phyloP scores from a whole-genome alignment of 2,329 filamentous ascomycete species.

The Proliferodiscus dingleyae region DNA sequence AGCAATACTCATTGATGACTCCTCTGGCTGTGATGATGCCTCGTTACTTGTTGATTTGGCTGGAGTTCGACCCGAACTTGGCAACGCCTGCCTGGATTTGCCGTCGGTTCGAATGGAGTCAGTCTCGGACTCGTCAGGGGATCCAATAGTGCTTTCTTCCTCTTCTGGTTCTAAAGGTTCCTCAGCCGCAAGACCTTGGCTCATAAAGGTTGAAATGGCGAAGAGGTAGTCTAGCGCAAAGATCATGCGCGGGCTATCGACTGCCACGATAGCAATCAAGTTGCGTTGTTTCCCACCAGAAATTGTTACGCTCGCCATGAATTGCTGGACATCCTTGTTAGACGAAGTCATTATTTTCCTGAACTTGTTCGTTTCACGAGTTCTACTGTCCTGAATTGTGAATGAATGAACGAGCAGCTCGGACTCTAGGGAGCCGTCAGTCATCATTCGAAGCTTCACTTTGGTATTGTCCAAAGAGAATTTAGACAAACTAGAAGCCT shows the following conservation, averaged over 20 bases:
- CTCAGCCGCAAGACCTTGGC: constrained; percentile 63
- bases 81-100: constrained; percentile 6
- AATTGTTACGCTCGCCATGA: constrained; percentile 96
- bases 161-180: constrained; percentile 48
- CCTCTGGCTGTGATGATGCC: constrained; percentile 25
- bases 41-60: constrained; percentile 22
- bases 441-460: constrained; percentile 88
- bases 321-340: constrained; percentile 92
- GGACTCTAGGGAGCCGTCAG: constrained; percentile 84
- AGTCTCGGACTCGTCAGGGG: constrained; percentile 53
- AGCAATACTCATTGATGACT: constrained; percentile 65
- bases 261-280: constrained; percentile 84
- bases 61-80: constrained; percentile 22
- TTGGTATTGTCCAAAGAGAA: constrained; percentile 93
- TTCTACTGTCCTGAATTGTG: constrained; percentile 89
- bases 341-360: constrained; percentile 96
- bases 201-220: constrained; percentile 78
- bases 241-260: constrained; percentile 92
- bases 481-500: constrained; percentile 78
- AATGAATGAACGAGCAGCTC: constrained; percentile 93
- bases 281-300: constrained; percentile 76
- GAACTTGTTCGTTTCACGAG: constrained; percentile 88
- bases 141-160: constrained; percentile 50
- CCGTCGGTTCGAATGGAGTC: constrained; percentile 42
- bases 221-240: constrained; percentile 95